Evolutionary conservation across 2,329 filamentous ascomycete genomes (phyloP).

Genomic region (Sphaerulina musiva): DNA sequence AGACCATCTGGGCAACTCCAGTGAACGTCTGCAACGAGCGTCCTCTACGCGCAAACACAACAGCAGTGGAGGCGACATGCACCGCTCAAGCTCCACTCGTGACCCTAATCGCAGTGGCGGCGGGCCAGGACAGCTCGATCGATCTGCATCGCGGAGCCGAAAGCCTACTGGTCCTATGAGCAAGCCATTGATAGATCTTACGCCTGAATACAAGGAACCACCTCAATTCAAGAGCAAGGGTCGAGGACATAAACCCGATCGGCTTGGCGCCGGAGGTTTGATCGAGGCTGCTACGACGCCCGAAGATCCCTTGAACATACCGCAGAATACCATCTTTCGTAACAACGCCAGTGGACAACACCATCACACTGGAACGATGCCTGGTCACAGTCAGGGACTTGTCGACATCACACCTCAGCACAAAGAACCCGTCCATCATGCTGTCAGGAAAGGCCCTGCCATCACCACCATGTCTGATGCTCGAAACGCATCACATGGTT

Average conservation of each 20-base stretch:
- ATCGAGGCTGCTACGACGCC: slow-evolving; percentile 44
- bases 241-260: slow-evolving; percentile 41
- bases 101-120: slow-evolving; percentile 12
- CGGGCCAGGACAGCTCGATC: slow-evolving; percentile 37
- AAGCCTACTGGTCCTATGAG: slow-evolving; percentile 29
- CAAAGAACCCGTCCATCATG: slow-evolving; percentile 18
- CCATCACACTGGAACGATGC: background rate
- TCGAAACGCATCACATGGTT: background rate
- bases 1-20: slow-evolving; percentile 6
- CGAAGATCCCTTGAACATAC: slow-evolving; percentile 38
- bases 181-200: slow-evolving; percentile 63
- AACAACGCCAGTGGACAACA: slow-evolving; percentile 18
- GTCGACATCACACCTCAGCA: slow-evolving; percentile 17
- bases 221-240: slow-evolving; percentile 52
- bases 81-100: slow-evolving; percentile 18
- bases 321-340: slow-evolving; percentile 42
- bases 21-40: slow-evolving; percentile 15
- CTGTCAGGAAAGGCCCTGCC: slow-evolving; percentile 14
- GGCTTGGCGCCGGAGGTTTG: slow-evolving; percentile 35
- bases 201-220: slow-evolving; percentile 57
- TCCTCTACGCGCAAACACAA: slow-evolving; percentile 9
- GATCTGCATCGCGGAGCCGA: slow-evolving; percentile 40
- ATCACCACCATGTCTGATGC: slow-evolving; percentile 12
- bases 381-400: slow-evolving; percentile 9
- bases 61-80: slow-evolving; percentile 17